Percentiles rank a stretch among this genome's conserved stretches.
phyloP scores from a whole-genome alignment of 305 asterid genomes.

The Solanum hybrid region DNA sequence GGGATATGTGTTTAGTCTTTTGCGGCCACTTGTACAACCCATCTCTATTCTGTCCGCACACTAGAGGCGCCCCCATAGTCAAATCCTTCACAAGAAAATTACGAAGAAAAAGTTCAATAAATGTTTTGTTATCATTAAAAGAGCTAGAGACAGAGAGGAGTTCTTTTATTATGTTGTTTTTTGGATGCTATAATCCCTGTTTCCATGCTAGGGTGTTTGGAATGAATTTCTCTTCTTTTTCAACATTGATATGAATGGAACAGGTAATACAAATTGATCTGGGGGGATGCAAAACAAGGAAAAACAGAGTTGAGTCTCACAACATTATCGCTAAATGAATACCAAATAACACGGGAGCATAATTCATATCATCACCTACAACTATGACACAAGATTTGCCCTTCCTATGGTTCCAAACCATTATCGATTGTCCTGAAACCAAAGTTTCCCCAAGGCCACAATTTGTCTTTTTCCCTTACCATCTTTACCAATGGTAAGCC shows the following conservation, averaged over 20 bases:
- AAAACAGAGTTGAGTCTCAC: neutral
- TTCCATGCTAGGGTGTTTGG: neutral
- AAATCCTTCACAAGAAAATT: neutral
- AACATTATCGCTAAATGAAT: too few species aligned
- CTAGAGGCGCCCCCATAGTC: neutral
- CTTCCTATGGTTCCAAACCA: neutral
- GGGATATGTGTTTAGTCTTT: neutral
- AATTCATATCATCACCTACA: neutral
- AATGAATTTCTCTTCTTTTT: neutral
- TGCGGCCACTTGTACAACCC: neutral
- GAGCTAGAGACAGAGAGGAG: neutral
- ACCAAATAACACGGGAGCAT: too few species aligned
- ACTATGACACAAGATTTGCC: neutral
- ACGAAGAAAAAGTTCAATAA: too few species aligned
- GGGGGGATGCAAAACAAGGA: neutral
- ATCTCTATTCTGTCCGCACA: neutral
- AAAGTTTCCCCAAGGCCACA: neutral
- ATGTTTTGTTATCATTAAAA: neutral
- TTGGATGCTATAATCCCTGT: neutral
- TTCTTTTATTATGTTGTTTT: neutral
- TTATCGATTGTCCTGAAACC: neutral
- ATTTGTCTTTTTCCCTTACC: neutral
- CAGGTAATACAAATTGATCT: too few species aligned
- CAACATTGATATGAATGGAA: neutral
- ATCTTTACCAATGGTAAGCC: neutral